Percentiles rank a stretch among this genome's conserved stretches.
These are phyloP conservation scores for Omphalotus guepiniiformis DNA, from an alignment of 768 basidiomycete genomes.

Conservation along the genomic window DNA sequence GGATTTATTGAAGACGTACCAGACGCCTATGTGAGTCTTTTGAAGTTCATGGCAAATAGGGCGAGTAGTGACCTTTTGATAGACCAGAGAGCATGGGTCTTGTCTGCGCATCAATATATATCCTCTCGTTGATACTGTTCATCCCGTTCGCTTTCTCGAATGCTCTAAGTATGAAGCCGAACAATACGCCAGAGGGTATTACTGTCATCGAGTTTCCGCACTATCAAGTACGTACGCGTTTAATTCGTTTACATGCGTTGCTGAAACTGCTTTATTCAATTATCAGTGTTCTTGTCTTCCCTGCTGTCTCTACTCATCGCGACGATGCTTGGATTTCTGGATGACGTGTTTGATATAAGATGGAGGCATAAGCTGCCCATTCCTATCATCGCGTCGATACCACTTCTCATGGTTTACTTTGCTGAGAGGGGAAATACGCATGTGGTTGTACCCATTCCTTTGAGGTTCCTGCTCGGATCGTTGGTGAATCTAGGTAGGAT, in stretches of 20 bases:
- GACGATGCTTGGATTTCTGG: slow-evolving; percentile 91
- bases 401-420: slow-evolving; percentile 93
- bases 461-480: slow-evolving; percentile 68
- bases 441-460: slow-evolving; percentile 85
- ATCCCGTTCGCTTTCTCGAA: slow-evolving; percentile 94
- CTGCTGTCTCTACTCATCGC: slow-evolving; percentile 90
- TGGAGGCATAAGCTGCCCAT: slow-evolving; percentile 99
- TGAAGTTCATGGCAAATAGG: neutral
- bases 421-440: slow-evolving; percentile 92
- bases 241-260: neutral
- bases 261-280: slow-evolving; percentile 33
- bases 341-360: slow-evolving; percentile 97
- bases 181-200: slow-evolving; percentile 53
- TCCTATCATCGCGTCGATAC: slow-evolving; percentile 92
- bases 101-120: slow-evolving; percentile 86
- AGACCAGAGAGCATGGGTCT: slow-evolving; percentile 96
- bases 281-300: slow-evolving; percentile 90
- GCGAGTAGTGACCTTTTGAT: slow-evolving; percentile 3
- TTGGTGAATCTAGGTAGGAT: slow-evolving; percentile 82
- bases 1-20: slow-evolving; percentile 83
- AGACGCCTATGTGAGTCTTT: slow-evolving; percentile 57
- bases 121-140: slow-evolving; percentile 82
- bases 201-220: slow-evolving; percentile 70
- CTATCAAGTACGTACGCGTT: slow-evolving; percentile 55
- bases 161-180: slow-evolving; percentile 44